Conservation (phyloP, 2,329 filamentous ascomycete species). For the Fusarium nematophilum region DNA sequence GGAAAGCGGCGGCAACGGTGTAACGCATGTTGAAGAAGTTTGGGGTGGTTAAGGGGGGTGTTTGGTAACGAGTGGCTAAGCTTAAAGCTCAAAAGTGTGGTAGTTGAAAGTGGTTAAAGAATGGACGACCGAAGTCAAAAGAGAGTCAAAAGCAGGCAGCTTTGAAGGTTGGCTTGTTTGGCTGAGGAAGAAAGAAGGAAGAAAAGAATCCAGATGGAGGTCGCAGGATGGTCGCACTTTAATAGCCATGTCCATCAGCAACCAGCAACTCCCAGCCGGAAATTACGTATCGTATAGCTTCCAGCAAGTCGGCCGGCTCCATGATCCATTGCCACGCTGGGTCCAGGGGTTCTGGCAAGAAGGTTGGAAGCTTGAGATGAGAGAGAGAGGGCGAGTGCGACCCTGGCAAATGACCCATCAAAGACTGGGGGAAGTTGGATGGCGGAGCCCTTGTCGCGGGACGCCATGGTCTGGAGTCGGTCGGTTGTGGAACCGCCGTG, state of each 20-base stretch:
- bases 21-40: constrained; percentile 71
- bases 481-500: constrained; percentile 32
- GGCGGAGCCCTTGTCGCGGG: constrained; percentile 35
- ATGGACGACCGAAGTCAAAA: constrained; percentile 69
- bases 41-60: constrained; percentile 29
- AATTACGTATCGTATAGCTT: constrained; percentile 39
- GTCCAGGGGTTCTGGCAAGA: constrained; percentile 38
- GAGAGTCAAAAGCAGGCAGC: constrained; percentile 54
- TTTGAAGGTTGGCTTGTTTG: constrained; percentile 56
- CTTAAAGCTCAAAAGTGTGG: constrained; percentile 42
- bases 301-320: constrained; percentile 27
- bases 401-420: constrained; percentile 38
- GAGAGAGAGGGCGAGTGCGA: constrained; percentile 29
- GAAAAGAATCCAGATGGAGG: constrained; percentile 31
- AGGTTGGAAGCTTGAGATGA: constrained; percentile 37
- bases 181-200: constrained; percentile 54
- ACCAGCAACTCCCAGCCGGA: constrained; percentile 37
- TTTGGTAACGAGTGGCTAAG: constrained; percentile 44
- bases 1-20: constrained; percentile 61
- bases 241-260: constrained; percentile 52
- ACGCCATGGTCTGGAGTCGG: constrained; percentile 29
- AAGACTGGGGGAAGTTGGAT: constrained; percentile 35
- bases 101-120: constrained; percentile 54
- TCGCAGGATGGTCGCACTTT: constrained; percentile 57
- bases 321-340: constrained; percentile 24